Evolutionary conservation across 371 early-diverging fungal genomes (phyloP), one percentile per base, ranked within the genome.

Genomic region (Mycotypha africana): DNA sequence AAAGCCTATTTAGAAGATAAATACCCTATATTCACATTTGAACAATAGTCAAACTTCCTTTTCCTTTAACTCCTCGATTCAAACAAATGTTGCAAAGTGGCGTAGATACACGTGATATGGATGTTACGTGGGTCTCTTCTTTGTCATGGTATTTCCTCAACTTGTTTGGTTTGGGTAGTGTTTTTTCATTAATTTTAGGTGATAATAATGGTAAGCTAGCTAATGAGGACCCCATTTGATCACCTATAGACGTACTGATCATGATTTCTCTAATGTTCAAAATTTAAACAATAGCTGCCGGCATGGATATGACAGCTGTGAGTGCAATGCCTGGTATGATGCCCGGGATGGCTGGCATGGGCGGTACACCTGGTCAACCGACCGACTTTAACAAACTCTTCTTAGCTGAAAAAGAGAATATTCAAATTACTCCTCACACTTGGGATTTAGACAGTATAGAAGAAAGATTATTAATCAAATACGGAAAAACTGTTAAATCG

Each of bases 61-160:
- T 97, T 62, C 95, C 96, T 2, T 75, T 97, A 57, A 94, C 95
- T 10, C 74, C 94, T 45, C 87, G 96, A 10, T 97, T 97, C 78
- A 97, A 97, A 73, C 74, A 86, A 42, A 97, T 97, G 98, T 79
- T 96, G 39, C 97, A 97, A 70, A 81, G 89, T 40, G 97, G 96
- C 35, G 87, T 97, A n/a, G 87, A 88, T 53, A 96, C 98, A 0
- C 74, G 82, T 16, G 92, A 97, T 63, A 94, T 97, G 94, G 97
- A 97, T 67, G 95, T 93, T 6, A 79, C 85, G 22, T 97, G 97
- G 96, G 98, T 97, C 2, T 94, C 94, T 7, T 92, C 93, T 15
- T 71, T 97, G 17, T 95, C 95, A 4, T 97, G 96, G 97, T 97
- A 97, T 76, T 97, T 97, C 64, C 65, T 97, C 30, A 96, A 96